Conservation (phyloP, 1,284 basidiomycete species). For the Gomphus sp. region DNA sequence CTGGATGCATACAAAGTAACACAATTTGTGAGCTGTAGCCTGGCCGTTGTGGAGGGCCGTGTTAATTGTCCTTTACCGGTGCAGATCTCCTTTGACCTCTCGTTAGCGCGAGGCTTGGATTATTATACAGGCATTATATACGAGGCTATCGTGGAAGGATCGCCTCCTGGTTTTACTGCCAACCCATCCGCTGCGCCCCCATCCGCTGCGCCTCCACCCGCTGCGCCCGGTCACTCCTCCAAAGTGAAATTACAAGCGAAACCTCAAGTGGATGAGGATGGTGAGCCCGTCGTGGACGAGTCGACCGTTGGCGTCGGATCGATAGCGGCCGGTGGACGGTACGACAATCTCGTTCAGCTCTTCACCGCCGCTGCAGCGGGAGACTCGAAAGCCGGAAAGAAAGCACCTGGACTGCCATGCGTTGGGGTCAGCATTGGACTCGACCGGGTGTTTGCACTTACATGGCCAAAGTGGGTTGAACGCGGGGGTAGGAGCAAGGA, state of each 20-base stretch:
- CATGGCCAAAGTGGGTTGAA: constrained; percentile 81
- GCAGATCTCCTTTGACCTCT: constrained; percentile 93
- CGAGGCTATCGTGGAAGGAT: constrained; percentile 90
- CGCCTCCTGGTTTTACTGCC: constrained; percentile 73
- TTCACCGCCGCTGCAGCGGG: constrained; percentile 77
- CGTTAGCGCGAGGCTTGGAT: constrained; percentile 91
- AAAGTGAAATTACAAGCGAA: constrained; percentile 51
- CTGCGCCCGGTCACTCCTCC: constrained; percentile 27
- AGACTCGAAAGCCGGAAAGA: constrained; percentile 44
- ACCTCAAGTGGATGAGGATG: constrained; percentile 35
- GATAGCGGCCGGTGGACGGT: constrained; percentile 94
- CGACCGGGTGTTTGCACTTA: constrained; percentile 91
- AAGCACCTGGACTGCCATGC: constrained; percentile 69
- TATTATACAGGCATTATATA: constrained; percentile 99
- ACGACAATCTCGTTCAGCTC: constrained; percentile 95
- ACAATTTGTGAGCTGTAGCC: constrained; percentile 37
- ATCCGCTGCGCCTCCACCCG: too few species aligned
- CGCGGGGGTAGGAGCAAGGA: constrained; percentile 78
- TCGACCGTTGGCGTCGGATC: constrained; percentile 92
- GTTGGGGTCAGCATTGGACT: constrained; percentile 92
- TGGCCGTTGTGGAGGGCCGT: too few species aligned
- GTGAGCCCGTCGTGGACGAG: constrained; percentile 89
- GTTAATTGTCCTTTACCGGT: background rate
- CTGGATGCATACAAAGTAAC: constrained; percentile 78
- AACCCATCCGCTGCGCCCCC: too few species aligned